Percentiles rank a stretch among this genome's conserved stretches.
Evolutionary conservation across 495 filamentous ascomycete genomes (phyloP).

Genomic region (Hypoxylon crocopeplum): DNA sequence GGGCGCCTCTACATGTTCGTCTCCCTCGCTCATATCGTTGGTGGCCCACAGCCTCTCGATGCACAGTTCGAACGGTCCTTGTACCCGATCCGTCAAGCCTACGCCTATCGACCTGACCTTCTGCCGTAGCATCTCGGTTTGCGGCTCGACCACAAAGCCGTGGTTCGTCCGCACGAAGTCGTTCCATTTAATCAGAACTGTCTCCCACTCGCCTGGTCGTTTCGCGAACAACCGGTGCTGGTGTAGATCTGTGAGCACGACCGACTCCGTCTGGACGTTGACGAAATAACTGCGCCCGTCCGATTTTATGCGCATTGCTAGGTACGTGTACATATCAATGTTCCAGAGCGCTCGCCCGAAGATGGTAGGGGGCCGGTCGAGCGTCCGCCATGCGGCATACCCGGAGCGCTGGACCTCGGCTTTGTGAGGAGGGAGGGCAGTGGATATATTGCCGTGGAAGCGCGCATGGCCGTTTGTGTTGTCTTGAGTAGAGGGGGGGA

Average conservation of each 20-base stretch:
- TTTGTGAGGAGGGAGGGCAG: conserved; percentile 75
- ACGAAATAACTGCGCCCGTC: conserved; percentile 93
- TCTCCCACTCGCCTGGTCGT: conserved; percentile 89
- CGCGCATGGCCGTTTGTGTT: conserved; percentile 59
- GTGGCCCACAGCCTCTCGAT: conserved; percentile 88
- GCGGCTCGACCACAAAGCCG: conserved; percentile 88
- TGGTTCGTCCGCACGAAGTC: conserved; percentile 95
- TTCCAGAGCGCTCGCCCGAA: conserved; percentile 88
- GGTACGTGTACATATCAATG: conserved; percentile 84
- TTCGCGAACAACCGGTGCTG: conserved; percentile 90
- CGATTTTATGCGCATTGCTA: conserved; percentile 87
- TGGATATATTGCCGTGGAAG: conserved; percentile 90
- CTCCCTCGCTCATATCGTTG: conserved; percentile 58
- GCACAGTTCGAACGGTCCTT: conserved; percentile 82
- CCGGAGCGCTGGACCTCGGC: conserved; percentile 75
- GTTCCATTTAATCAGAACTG: conserved; percentile 83
- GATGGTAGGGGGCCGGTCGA: conserved; percentile 63
- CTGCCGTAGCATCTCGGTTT: conserved; percentile 83
- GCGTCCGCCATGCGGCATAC: conserved; percentile 87
- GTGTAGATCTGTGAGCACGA: conserved; percentile 91
- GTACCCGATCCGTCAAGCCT: conserved; percentile 85
- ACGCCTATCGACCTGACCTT: conserved; percentile 86
- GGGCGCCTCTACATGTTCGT: conserved; percentile 32
- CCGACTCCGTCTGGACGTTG: conserved; percentile 92
- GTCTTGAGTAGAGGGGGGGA: conserved; percentile 52